Evolutionary conservation across 345 rosid species (phyloP), one percentile per base, ranked within the genome.

Genomic region (Erucastrum elatum): DNA sequence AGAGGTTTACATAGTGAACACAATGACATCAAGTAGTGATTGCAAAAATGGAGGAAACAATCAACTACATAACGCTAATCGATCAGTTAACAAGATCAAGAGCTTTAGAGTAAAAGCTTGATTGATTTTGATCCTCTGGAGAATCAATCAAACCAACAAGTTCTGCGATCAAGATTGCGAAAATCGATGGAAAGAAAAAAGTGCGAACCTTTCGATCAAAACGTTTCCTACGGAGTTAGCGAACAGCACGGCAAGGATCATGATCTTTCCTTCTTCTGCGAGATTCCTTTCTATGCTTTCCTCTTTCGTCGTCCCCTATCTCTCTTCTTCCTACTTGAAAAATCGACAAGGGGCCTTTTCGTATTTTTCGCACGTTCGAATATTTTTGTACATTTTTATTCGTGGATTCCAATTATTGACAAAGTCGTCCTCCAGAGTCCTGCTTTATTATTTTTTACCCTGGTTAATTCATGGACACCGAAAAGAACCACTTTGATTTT

Each of bases 221-320:
- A 90, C 90, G 83, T 90, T 90, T 21, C 93, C 93, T 37, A 82
- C 91, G 59, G 90, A 84, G 16, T 87, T 90, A 9, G 90, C 87
- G 71, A 90, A 89, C 75, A 90, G 81, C 51, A 89, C 78, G 2
- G 96, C 96, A 8, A 90, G 89, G 66, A 89, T 87, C 93, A 89
- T 90, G 74, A 68, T 74, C 46, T 13, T 39, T 10, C 46, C 46
- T 6, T 11, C 49, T 46, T 39, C 16, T 46, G 16, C 53, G n/a
- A 12, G 15, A 44, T 46, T 46, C 16, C 16, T 46, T 46, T 44
- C 4, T 44, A 12, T 46, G 15, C 53, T 46, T 46, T 13, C 16
- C 5, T 13, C 16, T 1, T 49, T 49, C n/a, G 12, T 2, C 49
- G 10, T 41, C 49, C 9, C 8, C 9, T 8, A 3, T 37, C 41